Evolutionary conservation across 768 basidiomycete species (phyloP).

Genomic region (Naganishia kalamii): DNA sequence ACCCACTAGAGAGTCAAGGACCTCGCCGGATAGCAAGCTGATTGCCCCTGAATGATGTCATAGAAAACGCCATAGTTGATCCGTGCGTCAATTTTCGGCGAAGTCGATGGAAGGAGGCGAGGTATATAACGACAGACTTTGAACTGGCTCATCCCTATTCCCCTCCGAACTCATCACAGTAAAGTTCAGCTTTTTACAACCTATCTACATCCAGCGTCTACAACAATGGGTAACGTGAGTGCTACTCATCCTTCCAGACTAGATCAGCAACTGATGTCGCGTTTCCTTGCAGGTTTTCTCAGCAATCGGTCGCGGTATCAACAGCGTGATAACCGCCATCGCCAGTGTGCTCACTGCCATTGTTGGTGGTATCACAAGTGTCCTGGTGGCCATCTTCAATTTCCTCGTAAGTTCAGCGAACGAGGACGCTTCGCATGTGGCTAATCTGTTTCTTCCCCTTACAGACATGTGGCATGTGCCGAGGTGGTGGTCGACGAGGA

Average conservation of each 20-base stretch:
- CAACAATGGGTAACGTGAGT: constrained; percentile 13
- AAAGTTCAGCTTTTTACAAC: background rate
- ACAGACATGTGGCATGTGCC: constrained; percentile 19
- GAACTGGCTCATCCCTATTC: background rate
- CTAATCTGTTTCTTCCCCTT: background rate
- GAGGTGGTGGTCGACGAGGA: constrained; percentile 12
- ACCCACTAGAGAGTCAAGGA: too few species aligned
- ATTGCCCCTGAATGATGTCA: background rate
- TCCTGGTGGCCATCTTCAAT: constrained; percentile 16
- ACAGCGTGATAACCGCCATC: constrained; percentile 15
- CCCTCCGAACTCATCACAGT: background rate
- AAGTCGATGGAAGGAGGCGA: background rate
- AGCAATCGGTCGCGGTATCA: constrained; percentile 15
- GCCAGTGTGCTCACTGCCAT: constrained; percentile 5
- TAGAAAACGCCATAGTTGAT: background rate
- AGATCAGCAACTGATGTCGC: background rate
- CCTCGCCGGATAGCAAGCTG: background rate
- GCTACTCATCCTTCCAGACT: background rate
- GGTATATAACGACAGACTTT: background rate
- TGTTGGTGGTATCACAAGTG: constrained; percentile 3
- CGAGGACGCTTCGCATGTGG: background rate
- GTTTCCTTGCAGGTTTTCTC: background rate
- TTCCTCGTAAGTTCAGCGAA: background rate
- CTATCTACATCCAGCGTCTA: background rate
- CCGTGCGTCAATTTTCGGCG: background rate